phyloP scores from a whole-genome alignment of 2,329 filamentous ascomycete species.

The Cladosporium sp. region DNA sequence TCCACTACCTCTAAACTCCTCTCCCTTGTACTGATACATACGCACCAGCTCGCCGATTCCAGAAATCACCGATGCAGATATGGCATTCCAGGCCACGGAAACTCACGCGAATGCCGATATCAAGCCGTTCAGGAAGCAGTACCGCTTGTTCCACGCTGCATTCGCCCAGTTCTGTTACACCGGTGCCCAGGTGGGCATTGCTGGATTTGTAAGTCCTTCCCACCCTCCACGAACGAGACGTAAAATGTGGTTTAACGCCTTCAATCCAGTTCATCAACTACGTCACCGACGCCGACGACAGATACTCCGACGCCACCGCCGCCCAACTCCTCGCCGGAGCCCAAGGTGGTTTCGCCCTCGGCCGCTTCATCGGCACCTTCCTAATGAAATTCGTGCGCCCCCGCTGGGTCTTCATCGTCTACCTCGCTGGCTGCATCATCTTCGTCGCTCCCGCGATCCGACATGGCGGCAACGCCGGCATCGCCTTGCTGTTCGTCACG shows the following conservation, averaged over 20 bases:
- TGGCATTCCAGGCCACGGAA: conserved; percentile 52
- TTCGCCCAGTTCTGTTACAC: conserved; percentile 80
- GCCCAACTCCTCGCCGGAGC: conserved; percentile 73
- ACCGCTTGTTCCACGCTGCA: conserved; percentile 72
- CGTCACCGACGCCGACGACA: conserved; percentile 58
- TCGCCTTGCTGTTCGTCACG: conserved; percentile 63
- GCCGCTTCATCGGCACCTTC: conserved; percentile 66
- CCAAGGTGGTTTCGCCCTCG: conserved; percentile 70
- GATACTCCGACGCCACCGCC: conserved; percentile 56
- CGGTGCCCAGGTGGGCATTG: conserved; percentile 64
- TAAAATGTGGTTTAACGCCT: not conserved
- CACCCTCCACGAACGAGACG: conserved; percentile 30
- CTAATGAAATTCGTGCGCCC: conserved; percentile 68
- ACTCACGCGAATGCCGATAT: conserved; percentile 37
- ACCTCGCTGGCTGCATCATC: conserved; percentile 60
- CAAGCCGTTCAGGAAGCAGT: conserved; percentile 60
- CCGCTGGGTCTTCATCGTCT: conserved; percentile 70
- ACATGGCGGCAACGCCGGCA: conserved; percentile 52
- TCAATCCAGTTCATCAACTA: conserved; percentile 63
- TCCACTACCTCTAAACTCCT: not conserved
- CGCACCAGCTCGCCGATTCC: conserved; percentile 45
- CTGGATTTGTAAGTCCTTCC: conserved; percentile 17
- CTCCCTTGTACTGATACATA: not conserved
- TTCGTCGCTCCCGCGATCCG: conserved; percentile 56
- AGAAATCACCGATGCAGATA: conserved; percentile 63